Evolutionary conservation across 1,139 yeast genomes (phyloP), one percentile per base, ranked within the genome.

Genomic region (Blastobotrys apis): DNA sequence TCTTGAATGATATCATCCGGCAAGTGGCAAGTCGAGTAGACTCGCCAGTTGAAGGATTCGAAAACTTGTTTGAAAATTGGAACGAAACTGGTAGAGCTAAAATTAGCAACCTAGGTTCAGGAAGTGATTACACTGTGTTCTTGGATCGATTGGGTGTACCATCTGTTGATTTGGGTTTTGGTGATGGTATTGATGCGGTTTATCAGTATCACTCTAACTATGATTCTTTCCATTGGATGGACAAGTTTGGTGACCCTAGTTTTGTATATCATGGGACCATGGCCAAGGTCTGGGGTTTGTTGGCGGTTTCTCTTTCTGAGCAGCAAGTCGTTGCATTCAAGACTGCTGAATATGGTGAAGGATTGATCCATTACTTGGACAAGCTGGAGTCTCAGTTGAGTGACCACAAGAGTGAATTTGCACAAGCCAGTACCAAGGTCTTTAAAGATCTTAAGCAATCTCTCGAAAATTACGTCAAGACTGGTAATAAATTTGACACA

Each of bases 191-290:
- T 10, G 64, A 65, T 5, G 67, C 81, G 0, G 75, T 80, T 3
- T 81, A 81, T 58, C 86, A 80, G 49, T 81, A 81, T 60, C 86
- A 81, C 58, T 78, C 85, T 33, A 77, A 79, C 58, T 81, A 78
- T 56, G 87, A 81, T 58, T 80, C 85, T 3, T 77, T 66, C 59
- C 68, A 77, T 53, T 81, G 87, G 88, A 78, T 81, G 78, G 69
- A 71, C 39, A 68, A 64, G 5, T 73, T 62, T 57, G 82, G 75
- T 21, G 86, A 81, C 56, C 80, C 81, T 8, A 77, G 73, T 0
- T 80, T 77, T 65, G 65, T 66, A 31, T 69, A 62, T 49, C 87
- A 81, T 59, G 75, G 75, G 45, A 61, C 80, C 2, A 62, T 75
- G 53, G 72, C 81, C 16, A 73, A 78, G 55, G 66, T 68, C 36